phyloP scores from a whole-genome alignment of 116 monocot genomes.

The Papilionanthe hybrid region DNA sequence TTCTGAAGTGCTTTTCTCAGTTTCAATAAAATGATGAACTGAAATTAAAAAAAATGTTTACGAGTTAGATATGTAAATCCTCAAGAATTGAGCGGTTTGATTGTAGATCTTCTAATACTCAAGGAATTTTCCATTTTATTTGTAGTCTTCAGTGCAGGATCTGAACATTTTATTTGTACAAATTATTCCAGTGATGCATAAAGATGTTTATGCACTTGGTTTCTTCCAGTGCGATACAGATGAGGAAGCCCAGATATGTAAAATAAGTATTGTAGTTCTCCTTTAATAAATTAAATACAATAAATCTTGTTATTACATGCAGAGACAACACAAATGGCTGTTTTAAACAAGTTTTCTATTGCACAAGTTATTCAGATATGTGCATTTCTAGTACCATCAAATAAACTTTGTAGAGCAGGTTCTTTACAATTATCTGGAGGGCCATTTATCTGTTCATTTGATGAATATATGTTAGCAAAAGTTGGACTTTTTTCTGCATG shows the following conservation, averaged over 20 bases:
- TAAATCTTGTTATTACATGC: not conserved
- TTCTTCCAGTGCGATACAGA: not conserved
- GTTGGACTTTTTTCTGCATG: not conserved
- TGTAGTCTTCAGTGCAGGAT: not conserved
- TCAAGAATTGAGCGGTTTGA: no score
- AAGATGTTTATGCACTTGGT: not conserved
- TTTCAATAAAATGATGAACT: no score
- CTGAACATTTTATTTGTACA: not conserved
- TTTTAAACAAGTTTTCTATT: not conserved
- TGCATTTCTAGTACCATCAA: not conserved
- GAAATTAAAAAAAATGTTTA: no score
- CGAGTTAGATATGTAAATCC: no score
- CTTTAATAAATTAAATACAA: not conserved
- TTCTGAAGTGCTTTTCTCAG: no score
- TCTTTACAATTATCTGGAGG: not conserved
- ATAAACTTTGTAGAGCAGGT: not conserved
- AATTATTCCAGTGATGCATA: not conserved
- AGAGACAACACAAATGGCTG: no score
- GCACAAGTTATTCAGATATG: no score
- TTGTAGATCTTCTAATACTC: no score
- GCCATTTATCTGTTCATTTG: slow-evolving; percentile 5
- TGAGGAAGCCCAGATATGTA: not conserved
- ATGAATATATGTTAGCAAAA: not conserved
- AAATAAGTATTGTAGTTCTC: not conserved
- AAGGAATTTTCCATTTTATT: no score